A percentile compares a stretch with the other conserved stretches of the same genome.
These are phyloP conservation scores for Fraxinus ornus DNA, from an alignment of 305 asterid genomes.

Conservation along the genomic window DNA sequence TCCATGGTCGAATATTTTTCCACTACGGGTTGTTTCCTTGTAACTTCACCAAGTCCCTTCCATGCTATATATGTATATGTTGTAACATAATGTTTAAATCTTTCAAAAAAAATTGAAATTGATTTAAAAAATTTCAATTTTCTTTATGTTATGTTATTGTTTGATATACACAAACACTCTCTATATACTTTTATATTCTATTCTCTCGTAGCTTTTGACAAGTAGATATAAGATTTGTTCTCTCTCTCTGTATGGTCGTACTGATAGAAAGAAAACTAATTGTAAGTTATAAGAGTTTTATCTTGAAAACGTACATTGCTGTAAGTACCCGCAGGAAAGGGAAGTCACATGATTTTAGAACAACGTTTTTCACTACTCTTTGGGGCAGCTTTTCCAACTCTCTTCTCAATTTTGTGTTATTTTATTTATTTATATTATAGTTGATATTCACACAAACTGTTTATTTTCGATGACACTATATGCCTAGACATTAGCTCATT, in stretches of 20 bases:
- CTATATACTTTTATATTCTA: not conserved
- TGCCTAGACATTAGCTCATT: not conserved
- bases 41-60: not conserved
- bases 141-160: not conserved
- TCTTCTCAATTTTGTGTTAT: not conserved
- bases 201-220: not conserved
- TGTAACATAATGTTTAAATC: not conserved
- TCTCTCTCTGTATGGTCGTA: too few relatives aligned
- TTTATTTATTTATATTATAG: not conserved
- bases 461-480: not conserved
- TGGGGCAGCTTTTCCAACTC: not conserved
- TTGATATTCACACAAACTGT: not conserved
- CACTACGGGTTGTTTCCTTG: not conserved
- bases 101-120: not conserved
- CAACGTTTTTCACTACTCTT: not conserved
- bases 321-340: not conserved
- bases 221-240: too few relatives aligned
- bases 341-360: too few relatives aligned
- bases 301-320: too few relatives aligned
- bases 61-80: too few relatives aligned
- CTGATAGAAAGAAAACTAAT: too few relatives aligned
- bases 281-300: not conserved
- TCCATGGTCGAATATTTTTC: not conserved
- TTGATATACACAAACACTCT: not conserved
- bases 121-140: too few relatives aligned